Conservation (phyloP, 192 early-diverging fungal genomes). For the Umbelopsis ramanniana region DNA sequence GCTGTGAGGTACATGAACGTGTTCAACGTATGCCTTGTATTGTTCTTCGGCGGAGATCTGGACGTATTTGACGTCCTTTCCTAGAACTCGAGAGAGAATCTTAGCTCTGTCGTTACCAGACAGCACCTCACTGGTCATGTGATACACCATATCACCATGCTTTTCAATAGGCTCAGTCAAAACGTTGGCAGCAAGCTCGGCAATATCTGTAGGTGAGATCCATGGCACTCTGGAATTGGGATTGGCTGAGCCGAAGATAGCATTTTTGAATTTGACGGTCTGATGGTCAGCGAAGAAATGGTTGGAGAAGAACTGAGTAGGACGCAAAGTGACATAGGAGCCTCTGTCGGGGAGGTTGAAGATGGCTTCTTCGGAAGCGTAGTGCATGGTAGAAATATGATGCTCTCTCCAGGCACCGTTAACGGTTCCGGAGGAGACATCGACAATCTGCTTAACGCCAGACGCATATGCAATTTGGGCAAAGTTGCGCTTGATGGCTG, state of each 20-base stretch:
- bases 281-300: neutral
- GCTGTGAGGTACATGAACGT: neutral
- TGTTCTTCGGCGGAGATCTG: neutral
- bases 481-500: neutral
- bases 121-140: neutral
- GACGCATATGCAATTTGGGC: conserved; percentile 11
- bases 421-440: neutral
- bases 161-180: conserved; percentile 22
- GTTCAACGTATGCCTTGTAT: neutral
- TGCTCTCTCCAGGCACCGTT: neutral
- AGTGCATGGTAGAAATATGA: neutral
- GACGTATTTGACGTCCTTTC: conserved; percentile 2
- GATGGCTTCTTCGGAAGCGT: neutral
- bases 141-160: conserved; percentile 23
- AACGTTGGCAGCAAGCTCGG: conserved; percentile 16
- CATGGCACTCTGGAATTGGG: neutral
- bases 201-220: conserved; percentile 28
- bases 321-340: conserved; percentile 20
- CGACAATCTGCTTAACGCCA: conserved; percentile 25
- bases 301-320: conserved; percentile 26
- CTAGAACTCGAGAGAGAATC: conserved; percentile 9
- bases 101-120: neutral
- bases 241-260: neutral
- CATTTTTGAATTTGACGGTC: neutral
- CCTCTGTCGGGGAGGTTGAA: conserved; percentile 13